Conservation (phyloP, 768 basidiomycete genomes). For the Leccinellum rugosiceps region DNA sequence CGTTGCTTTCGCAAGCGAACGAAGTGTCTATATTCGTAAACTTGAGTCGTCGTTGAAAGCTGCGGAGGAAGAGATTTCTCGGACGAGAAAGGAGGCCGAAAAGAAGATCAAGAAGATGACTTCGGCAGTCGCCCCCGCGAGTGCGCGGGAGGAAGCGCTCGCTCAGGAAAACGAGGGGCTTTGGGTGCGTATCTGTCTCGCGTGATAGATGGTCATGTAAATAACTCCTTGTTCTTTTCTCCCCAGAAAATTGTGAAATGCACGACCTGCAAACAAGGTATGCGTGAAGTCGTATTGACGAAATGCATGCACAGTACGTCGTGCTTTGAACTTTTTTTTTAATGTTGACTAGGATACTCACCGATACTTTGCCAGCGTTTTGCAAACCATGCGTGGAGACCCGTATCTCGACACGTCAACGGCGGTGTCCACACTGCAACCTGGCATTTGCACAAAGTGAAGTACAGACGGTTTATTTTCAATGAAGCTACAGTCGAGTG, state of each 20-base stretch:
- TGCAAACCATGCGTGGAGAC: constrained; percentile 82
- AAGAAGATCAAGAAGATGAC: constrained; percentile 46
- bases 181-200: constrained; percentile 44
- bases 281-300: constrained; percentile 77
- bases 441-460: constrained; percentile 79
- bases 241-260: constrained; percentile 78
- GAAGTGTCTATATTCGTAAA: constrained; percentile 21
- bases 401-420: constrained; percentile 85
- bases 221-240: neutral
- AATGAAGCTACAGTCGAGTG: constrained; percentile 28
- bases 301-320: constrained; percentile 91
- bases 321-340: neutral
- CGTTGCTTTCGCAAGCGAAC: constrained; percentile 30
- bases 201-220: neutral
- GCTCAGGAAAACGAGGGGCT: constrained; percentile 53
- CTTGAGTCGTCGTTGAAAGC: constrained; percentile 17
- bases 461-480: constrained; percentile 65
- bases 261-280: constrained; percentile 76
- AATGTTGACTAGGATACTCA: neutral
- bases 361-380: constrained; percentile 53
- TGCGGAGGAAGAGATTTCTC: constrained; percentile 46
- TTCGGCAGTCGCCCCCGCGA: constrained; percentile 28
- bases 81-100: constrained; percentile 51
- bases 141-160: constrained; percentile 34
- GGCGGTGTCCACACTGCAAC: constrained; percentile 91